A percentile compares a stretch with the other conserved stretches of the same genome.
Conservation (phyloP, 2,329 filamentous ascomycete genomes). For the Dactylella cylindrospora region DNA sequence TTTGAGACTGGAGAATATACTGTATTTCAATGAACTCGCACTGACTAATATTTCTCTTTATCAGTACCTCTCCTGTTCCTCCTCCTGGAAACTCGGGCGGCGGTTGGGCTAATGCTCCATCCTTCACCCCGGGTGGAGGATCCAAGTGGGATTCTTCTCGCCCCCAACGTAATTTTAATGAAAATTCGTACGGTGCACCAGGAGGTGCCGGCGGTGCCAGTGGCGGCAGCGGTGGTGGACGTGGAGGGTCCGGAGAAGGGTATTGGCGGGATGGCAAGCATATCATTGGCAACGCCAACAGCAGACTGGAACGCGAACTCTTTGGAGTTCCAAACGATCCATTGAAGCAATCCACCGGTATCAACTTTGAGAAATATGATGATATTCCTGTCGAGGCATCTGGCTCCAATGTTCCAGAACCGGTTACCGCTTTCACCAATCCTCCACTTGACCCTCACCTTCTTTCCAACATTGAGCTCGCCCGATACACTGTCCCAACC, state of each 20-base stretch:
- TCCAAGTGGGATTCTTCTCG: conserved; percentile 49
- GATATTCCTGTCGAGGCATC: conserved; percentile 98
- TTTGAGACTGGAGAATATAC: too few relatives aligned
- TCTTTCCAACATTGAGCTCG: conserved; percentile 86
- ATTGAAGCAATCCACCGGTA: conserved; percentile 92
- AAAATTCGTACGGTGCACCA: conserved; percentile 64
- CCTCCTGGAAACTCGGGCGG: conserved; percentile 17
- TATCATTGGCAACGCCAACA: conserved; percentile 82
- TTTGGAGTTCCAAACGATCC: conserved; percentile 90
- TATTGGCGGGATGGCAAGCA: conserved; percentile 98
- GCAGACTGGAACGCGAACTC: conserved; percentile 88
- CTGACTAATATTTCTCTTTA: conserved; percentile 35
- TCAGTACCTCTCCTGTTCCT: conserved; percentile 47
- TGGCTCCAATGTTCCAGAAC: conserved; percentile 87
- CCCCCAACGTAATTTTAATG: conserved; percentile 58
- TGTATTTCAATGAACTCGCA: too few relatives aligned
- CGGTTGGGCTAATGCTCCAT: conserved; percentile 46
- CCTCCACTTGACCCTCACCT: conserved; percentile 94
- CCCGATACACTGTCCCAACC: conserved; percentile 92
- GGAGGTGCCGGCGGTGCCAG: conserved; percentile 52
- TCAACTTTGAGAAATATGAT: conserved; percentile 99
- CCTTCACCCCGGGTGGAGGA: conserved; percentile 43
- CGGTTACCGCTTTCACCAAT: conserved; percentile 85
- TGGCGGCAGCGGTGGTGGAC: conserved; percentile 58
- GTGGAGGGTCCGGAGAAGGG: conserved; percentile 82